phyloP scores from a whole-genome alignment of 768 basidiomycete genomes.

The Pisolithus tinctorius region DNA sequence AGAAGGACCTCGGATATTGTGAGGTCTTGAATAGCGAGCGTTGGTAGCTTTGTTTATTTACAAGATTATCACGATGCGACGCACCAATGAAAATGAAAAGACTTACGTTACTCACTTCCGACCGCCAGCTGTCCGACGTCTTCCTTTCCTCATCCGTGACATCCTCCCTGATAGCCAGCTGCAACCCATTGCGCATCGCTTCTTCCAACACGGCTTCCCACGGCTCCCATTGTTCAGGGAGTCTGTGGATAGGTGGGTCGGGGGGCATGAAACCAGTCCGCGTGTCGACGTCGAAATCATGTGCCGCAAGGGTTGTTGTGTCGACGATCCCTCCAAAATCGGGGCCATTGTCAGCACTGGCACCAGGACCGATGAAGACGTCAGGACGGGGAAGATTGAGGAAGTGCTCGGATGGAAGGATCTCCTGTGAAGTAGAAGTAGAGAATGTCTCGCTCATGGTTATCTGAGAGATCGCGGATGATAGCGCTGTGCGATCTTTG shows the following conservation, averaged over 20 bases:
- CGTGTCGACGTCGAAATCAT: slow-evolving; percentile 90
- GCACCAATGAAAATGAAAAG: not conserved
- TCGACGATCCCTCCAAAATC: slow-evolving; percentile 28
- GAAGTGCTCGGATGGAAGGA: slow-evolving; percentile 25
- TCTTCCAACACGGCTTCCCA: slow-evolving; percentile 65
- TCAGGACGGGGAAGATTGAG: slow-evolving; percentile 31
- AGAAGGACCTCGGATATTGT: slow-evolving; percentile 47
- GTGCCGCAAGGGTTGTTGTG: slow-evolving; percentile 64
- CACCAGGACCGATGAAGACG: slow-evolving; percentile 11
- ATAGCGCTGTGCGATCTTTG: too few species aligned
- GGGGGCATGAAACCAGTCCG: slow-evolving; percentile 91
- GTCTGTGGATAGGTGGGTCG: slow-evolving; percentile 54
- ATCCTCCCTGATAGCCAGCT: slow-evolving; percentile 44
- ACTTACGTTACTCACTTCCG: slow-evolving; percentile 42
- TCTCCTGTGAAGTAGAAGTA: too few species aligned
- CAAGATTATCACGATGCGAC: not conserved
- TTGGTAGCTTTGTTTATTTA: slow-evolving; percentile 38
- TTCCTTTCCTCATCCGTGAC: slow-evolving; percentile 30
- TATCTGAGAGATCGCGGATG: too few species aligned
- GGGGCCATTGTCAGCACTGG: not conserved
- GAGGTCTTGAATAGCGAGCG: slow-evolving; percentile 42
- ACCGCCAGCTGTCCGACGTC: slow-evolving; percentile 49
- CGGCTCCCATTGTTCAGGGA: slow-evolving; percentile 55
- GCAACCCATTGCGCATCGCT: slow-evolving; percentile 43
- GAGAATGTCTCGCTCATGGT: too few species aligned